Evolutionary conservation across 2,329 filamentous ascomycete species (phyloP).

Genomic region (Trichoderma atroviride): DNA sequence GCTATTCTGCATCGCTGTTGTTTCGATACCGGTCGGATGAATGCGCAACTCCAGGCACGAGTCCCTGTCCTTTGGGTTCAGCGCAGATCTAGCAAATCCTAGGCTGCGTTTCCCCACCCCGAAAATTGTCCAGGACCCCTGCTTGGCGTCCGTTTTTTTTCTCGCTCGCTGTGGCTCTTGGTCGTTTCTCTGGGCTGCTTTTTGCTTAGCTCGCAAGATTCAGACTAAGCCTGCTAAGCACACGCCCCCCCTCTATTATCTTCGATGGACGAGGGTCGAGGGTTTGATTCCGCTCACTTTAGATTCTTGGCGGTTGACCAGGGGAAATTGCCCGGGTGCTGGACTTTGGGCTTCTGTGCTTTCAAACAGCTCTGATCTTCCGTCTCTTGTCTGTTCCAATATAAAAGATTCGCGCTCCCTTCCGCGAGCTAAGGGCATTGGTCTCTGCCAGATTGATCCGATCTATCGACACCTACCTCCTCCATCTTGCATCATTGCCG

Average conservation of each 20-base stretch:
- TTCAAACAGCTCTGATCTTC: background rate
- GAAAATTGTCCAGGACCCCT: background rate
- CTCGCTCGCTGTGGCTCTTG: background rate
- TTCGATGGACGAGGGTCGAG: background rate
- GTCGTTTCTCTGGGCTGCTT: background rate
- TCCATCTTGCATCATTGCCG: background rate
- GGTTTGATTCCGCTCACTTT: background rate
- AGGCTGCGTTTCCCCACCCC: background rate
- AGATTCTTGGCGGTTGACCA: constrained; percentile 4
- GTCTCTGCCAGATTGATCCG: background rate
- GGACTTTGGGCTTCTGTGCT: background rate
- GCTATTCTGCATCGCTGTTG: background rate
- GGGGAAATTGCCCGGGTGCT: constrained; percentile 19
- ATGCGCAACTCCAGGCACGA: background rate
- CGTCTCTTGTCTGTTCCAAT: background rate
- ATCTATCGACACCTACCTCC: background rate
- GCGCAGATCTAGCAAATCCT: constrained; percentile 7
- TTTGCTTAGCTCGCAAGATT: background rate
- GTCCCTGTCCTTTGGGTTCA: background rate
- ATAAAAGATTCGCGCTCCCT: constrained; percentile 18
- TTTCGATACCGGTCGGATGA: background rate
- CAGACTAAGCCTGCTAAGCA: background rate
- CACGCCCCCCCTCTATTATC: background rate
- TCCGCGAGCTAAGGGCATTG: background rate
- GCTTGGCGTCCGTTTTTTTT: background rate